These are phyloP conservation scores for Hydnomerulius pinastri DNA, from an alignment of 768 basidiomycete genomes.

Conservation along the genomic window DNA sequence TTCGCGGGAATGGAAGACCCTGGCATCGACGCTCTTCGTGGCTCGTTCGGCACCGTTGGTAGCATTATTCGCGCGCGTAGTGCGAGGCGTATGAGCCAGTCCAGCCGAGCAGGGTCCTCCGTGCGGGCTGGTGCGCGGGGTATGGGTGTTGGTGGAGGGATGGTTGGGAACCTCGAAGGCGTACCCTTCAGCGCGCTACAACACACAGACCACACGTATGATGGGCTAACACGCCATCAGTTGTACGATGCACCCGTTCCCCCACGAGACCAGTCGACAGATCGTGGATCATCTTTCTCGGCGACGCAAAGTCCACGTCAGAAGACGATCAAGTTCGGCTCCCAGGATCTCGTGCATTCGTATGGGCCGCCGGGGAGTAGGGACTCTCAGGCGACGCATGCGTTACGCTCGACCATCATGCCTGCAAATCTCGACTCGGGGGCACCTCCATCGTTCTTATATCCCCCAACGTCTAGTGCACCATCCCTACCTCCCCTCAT, in stretches of 20 bases:
- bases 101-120: conserved; percentile 33
- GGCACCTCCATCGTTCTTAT: conserved; percentile 21
- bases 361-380: conserved; percentile 63
- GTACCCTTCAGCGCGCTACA: conserved; percentile 25
- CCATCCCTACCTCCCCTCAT: conserved; percentile 12
- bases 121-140: conserved; percentile 18
- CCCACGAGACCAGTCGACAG: conserved; percentile 33
- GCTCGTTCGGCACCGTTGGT: conserved; percentile 88
- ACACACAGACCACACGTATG: conserved; percentile 37
- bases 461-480: conserved; percentile 19
- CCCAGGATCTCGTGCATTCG: conserved; percentile 71
- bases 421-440: conserved; percentile 16
- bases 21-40: conserved; percentile 88
- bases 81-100: conserved; percentile 52
- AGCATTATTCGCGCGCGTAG: conserved; percentile 80
- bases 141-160: conserved; percentile 27
- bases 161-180: conserved; percentile 27
- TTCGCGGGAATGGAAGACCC: conserved; percentile 77
- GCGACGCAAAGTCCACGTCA: conserved; percentile 34
- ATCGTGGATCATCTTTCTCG: conserved; percentile 38
- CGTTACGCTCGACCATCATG: conserved; percentile 20
- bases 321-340: conserved; percentile 77
- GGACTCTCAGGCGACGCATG: conserved; percentile 43
- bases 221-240: conserved; percentile 74
- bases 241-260: conserved; percentile 90